Conservation (phyloP, 345 rosid species). For the Eucalyptus polybractea region DNA sequence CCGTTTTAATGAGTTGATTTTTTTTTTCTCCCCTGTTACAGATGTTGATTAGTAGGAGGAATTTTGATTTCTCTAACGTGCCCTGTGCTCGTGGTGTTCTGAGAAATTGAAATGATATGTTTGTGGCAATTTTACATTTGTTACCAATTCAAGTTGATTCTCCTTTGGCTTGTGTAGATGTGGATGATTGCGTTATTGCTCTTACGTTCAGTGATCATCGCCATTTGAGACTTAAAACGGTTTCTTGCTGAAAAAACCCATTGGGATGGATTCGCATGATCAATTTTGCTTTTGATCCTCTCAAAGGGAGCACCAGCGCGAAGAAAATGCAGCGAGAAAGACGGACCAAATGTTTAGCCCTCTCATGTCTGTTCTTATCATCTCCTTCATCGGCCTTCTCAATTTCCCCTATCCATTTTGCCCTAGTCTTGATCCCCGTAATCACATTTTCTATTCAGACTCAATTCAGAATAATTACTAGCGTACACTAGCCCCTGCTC, state of each 20-base stretch:
- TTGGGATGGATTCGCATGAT: background rate
- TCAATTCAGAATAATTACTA: background rate
- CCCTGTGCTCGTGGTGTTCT: background rate
- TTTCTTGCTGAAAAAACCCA: background rate
- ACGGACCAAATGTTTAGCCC: background rate
- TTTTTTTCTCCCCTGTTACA: background rate
- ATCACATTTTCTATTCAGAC: background rate
- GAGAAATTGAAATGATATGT: background rate
- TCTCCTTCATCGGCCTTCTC: background rate
- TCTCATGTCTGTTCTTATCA: background rate
- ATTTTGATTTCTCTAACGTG: background rate
- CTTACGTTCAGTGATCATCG: background rate
- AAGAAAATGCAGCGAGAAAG: background rate
- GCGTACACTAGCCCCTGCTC: background rate
- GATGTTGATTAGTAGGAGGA: background rate
- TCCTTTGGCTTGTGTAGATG: background rate
- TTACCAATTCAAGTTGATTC: background rate
- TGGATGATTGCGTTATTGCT: background rate
- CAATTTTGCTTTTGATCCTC: background rate
- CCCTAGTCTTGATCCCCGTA: background rate
- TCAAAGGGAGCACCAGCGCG: background rate
- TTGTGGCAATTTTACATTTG: background rate
- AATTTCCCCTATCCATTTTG: background rate
- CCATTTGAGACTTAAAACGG: background rate
- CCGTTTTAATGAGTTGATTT: background rate